These are phyloP conservation scores for Pholiota adiposa DNA, from an alignment of 1,284 basidiomycete species.

Conservation along the genomic window DNA sequence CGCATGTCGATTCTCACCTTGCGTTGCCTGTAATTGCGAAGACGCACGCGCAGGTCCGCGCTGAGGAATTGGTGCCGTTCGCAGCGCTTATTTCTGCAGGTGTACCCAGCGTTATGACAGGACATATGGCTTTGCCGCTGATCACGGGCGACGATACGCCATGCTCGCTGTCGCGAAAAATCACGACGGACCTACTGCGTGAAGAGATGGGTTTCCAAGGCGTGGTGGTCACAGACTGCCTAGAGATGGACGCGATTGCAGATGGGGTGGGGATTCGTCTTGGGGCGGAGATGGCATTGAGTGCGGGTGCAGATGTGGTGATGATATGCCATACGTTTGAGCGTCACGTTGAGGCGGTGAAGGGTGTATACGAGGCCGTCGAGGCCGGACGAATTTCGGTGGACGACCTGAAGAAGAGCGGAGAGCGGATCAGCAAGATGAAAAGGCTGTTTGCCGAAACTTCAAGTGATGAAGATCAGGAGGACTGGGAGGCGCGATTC, in stretches of 20 bases:
- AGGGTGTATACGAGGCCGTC: constrained; percentile 54
- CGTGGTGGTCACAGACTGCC: constrained; percentile 67
- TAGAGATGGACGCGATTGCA: constrained; percentile 76
- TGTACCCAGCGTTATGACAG: constrained; percentile 67
- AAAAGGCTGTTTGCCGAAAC: constrained; percentile 54
- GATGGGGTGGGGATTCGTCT: constrained; percentile 53
- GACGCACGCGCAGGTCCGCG: constrained; percentile 40
- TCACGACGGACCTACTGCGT: constrained; percentile 63
- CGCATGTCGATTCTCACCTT: constrained; percentile 72
- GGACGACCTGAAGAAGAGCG: constrained; percentile 45
- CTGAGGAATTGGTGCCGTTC: constrained; percentile 65
- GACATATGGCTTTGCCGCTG: constrained; percentile 69
- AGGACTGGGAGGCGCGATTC: constrained; percentile 38
- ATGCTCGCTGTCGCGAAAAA: constrained; percentile 54
- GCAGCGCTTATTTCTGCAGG: constrained; percentile 41
- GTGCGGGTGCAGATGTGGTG: constrained; percentile 67
- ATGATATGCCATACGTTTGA: constrained; percentile 72
- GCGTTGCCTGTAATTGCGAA: constrained; percentile 65
- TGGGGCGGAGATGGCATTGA: constrained; percentile 57
- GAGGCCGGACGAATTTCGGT: constrained; percentile 42
- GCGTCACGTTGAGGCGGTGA: constrained; percentile 56
- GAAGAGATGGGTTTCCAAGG: constrained; percentile 73
- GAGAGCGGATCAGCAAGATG: constrained; percentile 47
- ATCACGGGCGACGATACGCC: constrained; percentile 57
- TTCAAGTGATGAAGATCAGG: constrained; percentile 45